Evolutionary conservation across 2,329 filamentous ascomycete genomes (phyloP), one percentile per base, ranked within the genome.

Genomic region (Paraphoma chrysanthemicola): DNA sequence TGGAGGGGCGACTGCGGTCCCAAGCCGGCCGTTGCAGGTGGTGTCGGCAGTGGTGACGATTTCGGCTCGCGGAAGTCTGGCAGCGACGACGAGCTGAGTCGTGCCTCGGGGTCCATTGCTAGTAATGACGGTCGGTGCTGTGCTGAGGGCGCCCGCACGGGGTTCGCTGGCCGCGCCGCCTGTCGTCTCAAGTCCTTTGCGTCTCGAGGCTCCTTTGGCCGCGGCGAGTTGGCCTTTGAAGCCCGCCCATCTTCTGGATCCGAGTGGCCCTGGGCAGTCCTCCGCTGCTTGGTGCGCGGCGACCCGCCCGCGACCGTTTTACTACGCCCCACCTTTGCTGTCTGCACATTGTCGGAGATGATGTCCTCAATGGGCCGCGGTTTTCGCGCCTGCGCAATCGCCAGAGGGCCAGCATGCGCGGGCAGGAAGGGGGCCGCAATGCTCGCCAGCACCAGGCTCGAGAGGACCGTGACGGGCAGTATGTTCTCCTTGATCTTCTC

Each of bases 401-500:
- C 92, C 52, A 95, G 81, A 14, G 91, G 91, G 1, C 91, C 91
- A 31, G 90, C 91, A 85, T 90, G 91, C 72, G 83, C 84, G n/a
- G 91, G 89, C 16, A 95, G 82, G 63, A 90, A 84, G 11, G 91
- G 92, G 33, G 91, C 83, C 11, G 88, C 92, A 50, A 93, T 82
- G 68, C 89, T 90, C 50, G 90, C 91, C 51, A 94, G 82, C 38
- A 94, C 88, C 69, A 95, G 87, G 77, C 91, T 93, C 38, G 90
- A 89, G 33, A 95, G 85, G 1, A 95, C 88, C 6, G 90, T 91
- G 52, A 94, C 90, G 7, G 91, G 91, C 39, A 94, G 77, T 6
- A 90, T 83, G 74, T 95, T 95, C 77, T 94, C 91, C 72, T 88
- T 89, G 74, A 95, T 93, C 79, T 89, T 90, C 67, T 92, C 90